Evolutionary conservation across 331 rosid species (phyloP).

Genomic region (Malus hybrid): DNA sequence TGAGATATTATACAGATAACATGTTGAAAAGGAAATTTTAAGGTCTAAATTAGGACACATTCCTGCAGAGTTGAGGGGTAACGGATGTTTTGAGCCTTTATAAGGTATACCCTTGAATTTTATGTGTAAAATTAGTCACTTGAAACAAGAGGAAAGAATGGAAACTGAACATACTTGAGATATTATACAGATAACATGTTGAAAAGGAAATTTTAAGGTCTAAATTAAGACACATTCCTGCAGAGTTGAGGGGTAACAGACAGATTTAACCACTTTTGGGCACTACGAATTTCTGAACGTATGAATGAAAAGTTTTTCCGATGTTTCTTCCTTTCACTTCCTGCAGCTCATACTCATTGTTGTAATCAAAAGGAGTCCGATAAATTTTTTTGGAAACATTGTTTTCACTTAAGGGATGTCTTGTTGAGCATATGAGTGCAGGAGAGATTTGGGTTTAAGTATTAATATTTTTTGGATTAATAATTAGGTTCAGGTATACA

Average conservation of each 20-base stretch:
- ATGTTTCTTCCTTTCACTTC: not conserved
- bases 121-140: not conserved
- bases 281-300: not conserved
- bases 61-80: not conserved
- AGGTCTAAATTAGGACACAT: not conserved
- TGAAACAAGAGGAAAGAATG: not conserved
- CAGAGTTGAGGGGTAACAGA: not conserved
- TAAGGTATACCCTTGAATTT: constrained; percentile 44
- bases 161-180: not conserved
- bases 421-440: too few relatives aligned
- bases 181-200: not conserved
- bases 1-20: not conserved
- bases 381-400: not conserved
- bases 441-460: not conserved
- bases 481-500: not conserved
- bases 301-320: not conserved
- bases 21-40: not conserved
- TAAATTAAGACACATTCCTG: not conserved
- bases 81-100: constrained; percentile 67
- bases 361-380: not conserved
- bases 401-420: not conserved
- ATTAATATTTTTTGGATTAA: too few relatives aligned
- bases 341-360: not conserved
- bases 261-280: not conserved
- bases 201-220: not conserved